These are phyloP conservation scores for Termitomyces sp. DNA, from an alignment of 768 basidiomycete genomes.

Conservation along the genomic window DNA sequence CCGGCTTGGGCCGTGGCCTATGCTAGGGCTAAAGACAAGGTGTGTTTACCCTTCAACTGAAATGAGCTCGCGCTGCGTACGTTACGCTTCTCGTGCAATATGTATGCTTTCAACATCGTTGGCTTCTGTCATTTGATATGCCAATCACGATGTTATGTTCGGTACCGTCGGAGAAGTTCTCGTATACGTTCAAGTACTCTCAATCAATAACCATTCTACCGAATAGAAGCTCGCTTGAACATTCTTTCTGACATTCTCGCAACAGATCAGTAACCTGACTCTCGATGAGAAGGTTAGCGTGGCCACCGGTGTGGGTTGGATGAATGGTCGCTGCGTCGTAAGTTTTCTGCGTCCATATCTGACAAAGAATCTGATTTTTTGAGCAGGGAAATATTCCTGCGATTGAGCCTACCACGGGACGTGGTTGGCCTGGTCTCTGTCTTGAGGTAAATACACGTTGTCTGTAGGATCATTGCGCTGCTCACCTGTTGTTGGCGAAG, in stretches of 20 bases:
- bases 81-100: too few species aligned
- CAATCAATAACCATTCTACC: background rate
- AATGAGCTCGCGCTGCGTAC: background rate
- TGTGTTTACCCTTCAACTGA: constrained; percentile 19
- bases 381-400: constrained; percentile 51
- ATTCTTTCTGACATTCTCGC: background rate
- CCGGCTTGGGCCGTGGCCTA: constrained; percentile 58
- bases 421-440: constrained; percentile 65
- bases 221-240: background rate
- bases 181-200: background rate
- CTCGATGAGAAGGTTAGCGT: constrained; percentile 62
- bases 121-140: background rate
- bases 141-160: background rate
- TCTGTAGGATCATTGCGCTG: background rate
- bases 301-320: constrained; percentile 66
- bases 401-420: constrained; percentile 32
- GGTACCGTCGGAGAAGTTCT: background rate
- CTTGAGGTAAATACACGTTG: constrained; percentile 41
- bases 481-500: constrained; percentile 18
- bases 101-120: background rate
- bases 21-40: constrained; percentile 50
- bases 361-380: background rate
- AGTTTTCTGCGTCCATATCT: constrained; percentile 8
- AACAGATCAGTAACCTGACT: constrained; percentile 41
- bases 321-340: constrained; percentile 61